A percentile compares a stretch with the other conserved stretches of the same genome.
These are phyloP conservation scores for Triticum dicoccoides DNA, from an alignment of 176 grass and related monocot species.

Conservation along the genomic window DNA sequence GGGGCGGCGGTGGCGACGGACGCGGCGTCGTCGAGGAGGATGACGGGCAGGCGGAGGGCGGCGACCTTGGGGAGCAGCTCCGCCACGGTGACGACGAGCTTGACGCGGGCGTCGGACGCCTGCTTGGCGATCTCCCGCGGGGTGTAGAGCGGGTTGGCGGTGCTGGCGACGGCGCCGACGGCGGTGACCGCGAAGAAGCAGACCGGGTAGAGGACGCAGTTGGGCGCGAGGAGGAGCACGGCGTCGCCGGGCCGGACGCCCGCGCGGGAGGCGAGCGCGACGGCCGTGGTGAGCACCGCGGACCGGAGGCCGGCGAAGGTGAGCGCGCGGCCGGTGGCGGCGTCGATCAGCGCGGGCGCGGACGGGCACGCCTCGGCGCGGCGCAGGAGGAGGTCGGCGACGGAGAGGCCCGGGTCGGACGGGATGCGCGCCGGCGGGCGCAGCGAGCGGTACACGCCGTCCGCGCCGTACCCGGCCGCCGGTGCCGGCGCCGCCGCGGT, in stretches of 20 bases:
- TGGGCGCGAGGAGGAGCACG: constrained; percentile 71
- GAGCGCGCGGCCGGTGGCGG: constrained; percentile 43
- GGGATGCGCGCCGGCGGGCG: constrained; percentile 40
- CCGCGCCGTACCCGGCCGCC: constrained; percentile 44
- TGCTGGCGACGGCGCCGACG: constrained; percentile 70
- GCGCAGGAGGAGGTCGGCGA: constrained; percentile 54
- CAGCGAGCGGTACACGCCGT: constrained; percentile 69
- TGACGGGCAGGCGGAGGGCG: constrained; percentile 47
- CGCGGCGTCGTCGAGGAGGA: constrained; percentile 48
- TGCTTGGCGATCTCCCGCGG: constrained; percentile 72
- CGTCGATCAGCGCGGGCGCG: constrained; percentile 65
- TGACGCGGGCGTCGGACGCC: constrained; percentile 46
- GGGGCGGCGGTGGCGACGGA: neutral
- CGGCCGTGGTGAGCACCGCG: constrained; percentile 38
- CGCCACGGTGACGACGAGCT: constrained; percentile 59
- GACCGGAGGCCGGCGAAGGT: constrained; percentile 60
- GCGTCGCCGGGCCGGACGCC: constrained; percentile 56
- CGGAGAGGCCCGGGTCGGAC: constrained; percentile 45
- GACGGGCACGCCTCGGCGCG: constrained; percentile 50
- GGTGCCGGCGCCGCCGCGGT: constrained; percentile 22
- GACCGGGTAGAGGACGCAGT: constrained; percentile 72
- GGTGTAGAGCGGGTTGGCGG: constrained; percentile 81
- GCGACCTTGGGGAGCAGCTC: constrained; percentile 52
- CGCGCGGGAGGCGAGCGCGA: constrained; percentile 45
- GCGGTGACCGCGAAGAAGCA: constrained; percentile 68